phyloP scores from a whole-genome alignment of 1,284 basidiomycete species.

The Malassezia equina region DNA sequence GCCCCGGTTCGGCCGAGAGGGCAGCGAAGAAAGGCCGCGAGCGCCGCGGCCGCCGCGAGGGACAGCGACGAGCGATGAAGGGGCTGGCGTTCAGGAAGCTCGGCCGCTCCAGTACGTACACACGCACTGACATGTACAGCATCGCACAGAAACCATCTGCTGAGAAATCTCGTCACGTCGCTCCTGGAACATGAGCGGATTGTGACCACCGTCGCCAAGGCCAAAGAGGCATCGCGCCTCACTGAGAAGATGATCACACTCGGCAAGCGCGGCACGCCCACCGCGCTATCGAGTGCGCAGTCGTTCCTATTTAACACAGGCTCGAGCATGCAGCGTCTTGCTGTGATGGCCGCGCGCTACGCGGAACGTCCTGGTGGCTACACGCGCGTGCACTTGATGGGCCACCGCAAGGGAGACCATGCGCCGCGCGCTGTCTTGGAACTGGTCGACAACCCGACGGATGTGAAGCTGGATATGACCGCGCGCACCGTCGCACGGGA shows the following conservation, averaged over 20 bases:
- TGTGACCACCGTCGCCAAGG: slow-evolving; percentile 90
- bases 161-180: slow-evolving; percentile 74
- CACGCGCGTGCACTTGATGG: slow-evolving; percentile 83
- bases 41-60: neutral
- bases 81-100: slow-evolving; percentile 45
- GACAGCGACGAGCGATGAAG: slow-evolving; percentile 30
- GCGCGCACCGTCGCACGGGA: slow-evolving; percentile 39
- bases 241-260: slow-evolving; percentile 71
- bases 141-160: slow-evolving; percentile 16
- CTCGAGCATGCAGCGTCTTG: slow-evolving; percentile 65
- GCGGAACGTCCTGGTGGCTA: slow-evolving; percentile 78
- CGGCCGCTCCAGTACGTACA: slow-evolving; percentile 28
- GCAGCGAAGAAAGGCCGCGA: neutral
- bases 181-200: slow-evolving; percentile 92
- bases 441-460: slow-evolving; percentile 83
- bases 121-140: neutral
- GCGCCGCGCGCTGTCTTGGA: slow-evolving; percentile 85
- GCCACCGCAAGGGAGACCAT: slow-evolving; percentile 79
- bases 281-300: slow-evolving; percentile 25
- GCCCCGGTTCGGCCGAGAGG: slow-evolving; percentile 9
- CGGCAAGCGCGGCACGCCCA: slow-evolving; percentile 31
- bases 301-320: slow-evolving; percentile 34
- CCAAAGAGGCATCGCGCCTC: slow-evolving; percentile 76
- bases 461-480: slow-evolving; percentile 56
- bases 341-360: slow-evolving; percentile 70